Base-by-base conservation (phyloP, 345 rosid species). In the Corchorus olitorius region DNA sequence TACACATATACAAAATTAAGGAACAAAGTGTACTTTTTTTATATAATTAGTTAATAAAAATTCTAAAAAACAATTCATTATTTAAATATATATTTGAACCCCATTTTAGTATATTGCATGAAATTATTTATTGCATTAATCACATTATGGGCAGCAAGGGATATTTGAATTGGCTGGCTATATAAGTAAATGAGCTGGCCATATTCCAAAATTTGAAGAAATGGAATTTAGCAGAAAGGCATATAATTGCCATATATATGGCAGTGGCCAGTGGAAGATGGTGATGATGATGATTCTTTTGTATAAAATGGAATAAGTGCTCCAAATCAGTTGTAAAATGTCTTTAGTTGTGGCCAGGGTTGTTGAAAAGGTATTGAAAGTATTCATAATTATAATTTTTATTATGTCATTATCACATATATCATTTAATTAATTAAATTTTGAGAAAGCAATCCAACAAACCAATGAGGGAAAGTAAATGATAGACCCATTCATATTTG, bases 341-440 rank as follows among this genome's bases (percentile, higher is more conserved):
- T 56, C 33, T 8, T 0, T 56, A 9, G 13, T 22, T 56, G 43
- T 39, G 62, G 62, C 7, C n/a, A 17, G 65, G 17, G 41, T 52
- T 16, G 73, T 33, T 69, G 45, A 70, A 52, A 70, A 70, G 60
- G 59, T 45, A 43, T 1, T 49, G 33, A 16, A 70, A 33, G 73
- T 69, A 34, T n/a, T 65, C 16, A 19, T 43, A 27, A 4, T 49
- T n/a, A 5, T 53, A 6, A 4, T 54, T 6, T 45, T 4, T 39
- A 39, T 39, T 39, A 39, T 33, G 59, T 8, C 15, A 69, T 50
- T 49, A n/a, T 12, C 46, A 46, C 8, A 4, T 3, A 6, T 14
- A 11, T 12, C 27, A 27, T 27, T 27, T 27, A 27, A 27, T 27
- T 27, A 27, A 27, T 27, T 27, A 27, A 27, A 68, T 13, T 27